A percentile compares a stretch with the other conserved stretches of the same genome.
Evolutionary conservation across 1,284 basidiomycete genomes (phyloP).

Genomic region (Golubevia pallescens): DNA sequence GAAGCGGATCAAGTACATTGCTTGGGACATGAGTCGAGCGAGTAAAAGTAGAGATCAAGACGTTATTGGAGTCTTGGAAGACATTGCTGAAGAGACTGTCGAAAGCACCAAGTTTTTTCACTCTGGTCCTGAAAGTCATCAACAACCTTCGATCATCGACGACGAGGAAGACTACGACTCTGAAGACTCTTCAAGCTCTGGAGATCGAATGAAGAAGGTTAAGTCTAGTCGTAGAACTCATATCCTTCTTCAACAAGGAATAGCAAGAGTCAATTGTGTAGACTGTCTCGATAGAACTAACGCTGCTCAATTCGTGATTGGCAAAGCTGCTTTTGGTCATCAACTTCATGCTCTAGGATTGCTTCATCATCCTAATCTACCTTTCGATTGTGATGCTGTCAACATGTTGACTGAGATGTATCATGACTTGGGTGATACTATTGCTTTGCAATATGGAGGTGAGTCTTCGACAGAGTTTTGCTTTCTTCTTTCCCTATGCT

Average conservation of each 20-base stretch:
- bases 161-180: not conserved
- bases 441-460: slow-evolving; percentile 95
- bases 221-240: slow-evolving; percentile 13
- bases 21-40: slow-evolving; percentile 82
- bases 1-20: slow-evolving; percentile 87
- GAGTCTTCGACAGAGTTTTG: not conserved
- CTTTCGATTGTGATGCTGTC: slow-evolving; percentile 92
- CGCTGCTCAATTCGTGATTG: slow-evolving; percentile 96
- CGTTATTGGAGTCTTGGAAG: slow-evolving; percentile 92
- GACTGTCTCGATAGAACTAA: slow-evolving; percentile 93
- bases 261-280: slow-evolving; percentile 71
- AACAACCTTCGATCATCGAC: not conserved
- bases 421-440: slow-evolving; percentile 71
- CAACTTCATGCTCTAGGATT: slow-evolving; percentile 90
- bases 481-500: slow-evolving; percentile 3
- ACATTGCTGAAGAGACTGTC: slow-evolving; percentile 91
- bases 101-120: slow-evolving; percentile 94
- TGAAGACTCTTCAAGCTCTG: not conserved
- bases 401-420: slow-evolving; percentile 99
- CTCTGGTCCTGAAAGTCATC: slow-evolving; percentile 63
- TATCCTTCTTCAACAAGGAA: slow-evolving; percentile 86
- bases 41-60: slow-evolving; percentile 83
- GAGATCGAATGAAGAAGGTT: not conserved
- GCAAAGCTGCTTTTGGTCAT: slow-evolving; percentile 91
- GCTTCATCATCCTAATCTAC: slow-evolving; percentile 76